Evolutionary conservation across 2,329 filamentous ascomycete genomes (phyloP), one percentile per base, ranked within the genome.

Genomic region (Capronia coronata): DNA sequence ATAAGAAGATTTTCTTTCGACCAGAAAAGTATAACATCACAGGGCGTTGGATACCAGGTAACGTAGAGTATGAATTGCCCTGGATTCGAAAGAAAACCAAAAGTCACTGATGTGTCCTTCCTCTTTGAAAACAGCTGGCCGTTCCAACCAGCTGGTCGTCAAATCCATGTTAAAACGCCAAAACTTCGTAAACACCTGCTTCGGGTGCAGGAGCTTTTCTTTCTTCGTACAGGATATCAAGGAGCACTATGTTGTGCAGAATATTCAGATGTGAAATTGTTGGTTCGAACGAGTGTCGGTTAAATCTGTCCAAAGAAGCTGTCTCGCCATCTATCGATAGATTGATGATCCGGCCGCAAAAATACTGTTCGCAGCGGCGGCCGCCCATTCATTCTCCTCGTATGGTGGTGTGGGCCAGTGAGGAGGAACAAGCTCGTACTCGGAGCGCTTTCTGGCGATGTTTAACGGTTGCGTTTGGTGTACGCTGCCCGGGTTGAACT

Each of bases 321-420:
- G 16, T 54, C 45, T 54, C 44, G 38, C 25, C 37, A 18, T 54
- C 45, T 54, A 58, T 49, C 53, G 56, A 37, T 56, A 58, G 32
- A 55, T 65, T 48, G 66, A 61, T 55, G 66, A 61, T 56, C 84
- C 79, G 25, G 82, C 80, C 46, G 84, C 83, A 73, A 86, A 85
- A 59, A 90, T 89, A 68, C 85, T 89, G 4, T 87, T 85, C 9
- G 88, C 81, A 23, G 87, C 86, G 35, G 86, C 84, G 7, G 85
- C 82, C 14, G 85, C 88, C 91, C 90, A 97, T 65, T 95, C 90
- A 56, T 83, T 83, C 61, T 94, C 90, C 63, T 95, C 90, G 60
- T 96, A 95, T 2, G 93, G 91, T 18, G 93, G 93, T 13, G 93
- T 97, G 2, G 90, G 91, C 85, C 90, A 96, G 70, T 95, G 93